Percentiles rank a stretch among this genome's conserved stretches.
Conservation (phyloP, 345 rosid genomes). For the Arabidopsis thaliana region TAIR10.1 NC_003070.9:29495001-29495500, state of each 20-base stretch:
- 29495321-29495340: slow-evolving; percentile 15
- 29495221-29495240: slow-evolving; percentile 22
- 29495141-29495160: slow-evolving; percentile 10
- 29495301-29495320: slow-evolving; percentile 8
- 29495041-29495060: not conserved
- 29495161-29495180: slow-evolving; percentile 35
- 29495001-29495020: not conserved
- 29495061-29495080: not conserved
- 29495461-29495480: not conserved
- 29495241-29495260: slow-evolving; percentile 2
- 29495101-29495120: not conserved
- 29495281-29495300: slow-evolving; percentile 13
- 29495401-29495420: slow-evolving; percentile 34
- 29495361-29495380: slow-evolving; percentile 50
- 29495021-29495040: not conserved
- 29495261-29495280: slow-evolving; percentile 13
- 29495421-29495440: slow-evolving; percentile 30
- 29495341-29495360: slow-evolving; percentile 41
- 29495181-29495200: slow-evolving; percentile 35
- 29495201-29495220: not conserved
- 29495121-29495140: not conserved
- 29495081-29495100: not conserved
- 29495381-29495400: slow-evolving; percentile 24
- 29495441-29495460: slow-evolving; percentile 14
- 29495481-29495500: slow-evolving; percentile 12